A percentile compares a stretch with the other conserved stretches of the same genome.
Evolutionary conservation across 345 rosid species (phyloP).

Genomic region (Boechera divaricarpa): DNA sequence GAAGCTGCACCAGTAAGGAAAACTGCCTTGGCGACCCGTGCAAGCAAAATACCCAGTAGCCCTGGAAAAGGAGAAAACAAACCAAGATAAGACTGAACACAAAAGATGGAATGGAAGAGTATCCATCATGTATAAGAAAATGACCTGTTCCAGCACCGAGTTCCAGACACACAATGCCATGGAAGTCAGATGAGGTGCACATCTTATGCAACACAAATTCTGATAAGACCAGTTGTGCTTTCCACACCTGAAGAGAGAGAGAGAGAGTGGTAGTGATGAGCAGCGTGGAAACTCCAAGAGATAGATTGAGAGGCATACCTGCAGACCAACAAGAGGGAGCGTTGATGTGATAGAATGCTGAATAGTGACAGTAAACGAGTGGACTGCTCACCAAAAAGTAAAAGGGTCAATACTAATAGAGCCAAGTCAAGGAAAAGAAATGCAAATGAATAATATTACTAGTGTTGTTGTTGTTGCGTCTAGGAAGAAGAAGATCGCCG

Average conservation of each 20-base stretch:
- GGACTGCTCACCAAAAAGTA: not conserved
- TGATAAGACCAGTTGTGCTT: constrained; percentile 73
- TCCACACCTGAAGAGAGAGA: constrained; percentile 71
- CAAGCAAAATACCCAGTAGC: constrained; percentile 74
- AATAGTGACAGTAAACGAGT: constrained; percentile 58
- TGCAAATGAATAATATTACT: too few species aligned
- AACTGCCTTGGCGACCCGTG: constrained; percentile 66
- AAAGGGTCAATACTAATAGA: not conserved
- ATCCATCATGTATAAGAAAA: not conserved
- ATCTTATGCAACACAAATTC: constrained; percentile 81
- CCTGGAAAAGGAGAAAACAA: constrained; percentile 53
- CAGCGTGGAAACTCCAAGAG: not conserved
- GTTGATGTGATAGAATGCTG: constrained; percentile 78
- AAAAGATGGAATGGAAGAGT: not conserved
- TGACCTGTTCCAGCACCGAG: constrained; percentile 96
- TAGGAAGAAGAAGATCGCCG: constrained; percentile 80
- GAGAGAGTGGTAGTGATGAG: constrained; percentile 10
- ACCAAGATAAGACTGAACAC: not conserved
- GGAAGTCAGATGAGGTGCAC: constrained; percentile 63
- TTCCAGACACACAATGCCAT: constrained; percentile 60
- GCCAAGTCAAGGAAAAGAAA: too few species aligned
- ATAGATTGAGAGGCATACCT: constrained; percentile 49
- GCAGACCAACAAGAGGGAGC: constrained; percentile 79
- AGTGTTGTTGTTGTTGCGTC: constrained; percentile 46
- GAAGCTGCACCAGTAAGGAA: constrained; percentile 67